Base-by-base conservation (phyloP, 331 rosid genomes). In the Stylosanthes scabra region DNA sequence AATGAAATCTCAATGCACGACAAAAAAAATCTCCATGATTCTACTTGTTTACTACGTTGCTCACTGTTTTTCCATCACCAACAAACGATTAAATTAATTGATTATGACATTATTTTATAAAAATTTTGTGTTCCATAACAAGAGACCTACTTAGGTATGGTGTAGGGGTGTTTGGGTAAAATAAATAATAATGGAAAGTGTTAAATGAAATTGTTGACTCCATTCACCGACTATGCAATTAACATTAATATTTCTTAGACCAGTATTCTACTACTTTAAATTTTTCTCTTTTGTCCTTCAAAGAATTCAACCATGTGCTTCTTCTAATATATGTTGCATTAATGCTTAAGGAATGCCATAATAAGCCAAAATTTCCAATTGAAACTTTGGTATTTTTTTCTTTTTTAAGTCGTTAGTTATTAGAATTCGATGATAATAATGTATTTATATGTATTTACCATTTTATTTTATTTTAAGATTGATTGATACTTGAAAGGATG, bases 81-180 rank as follows among this genome's bases (percentile, higher is more conserved):
- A 15, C 20, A 52, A 52, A 52, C 15, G 55, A n/a, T 14, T 34
- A 34, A 34, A 56, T 63, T 44, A 63, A 34, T 55, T 50, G 70
- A 49, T 57, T 41, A 14, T 37, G 45, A 66, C 40, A 68, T 59
- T 60, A 47, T 45, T 69, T 72, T 29, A 7, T 44, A 13, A 37
- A 2, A 13, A 40, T 28, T 20, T 13, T n/a, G 13, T 78, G 81
- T 47, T 54, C 76, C 79, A 60, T 44, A 15, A 8, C 8, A 3
- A 61, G 68, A 60, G 80, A 66, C 81, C 85, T 77, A 76, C 65
- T 0, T 47, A 9, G 0, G 67, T 79, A 34, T n/a, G n/a, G n/a
- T n/a, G n/a, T 34, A 83, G 83, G 86, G 86, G 81, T 60, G 86
- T 83, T 83, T 65, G 13, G 44, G 81, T 83, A 74, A 78, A 20